Conservation (phyloP, 2,329 filamentous ascomycete species). For the Aspergillus aculeatus region DNA sequence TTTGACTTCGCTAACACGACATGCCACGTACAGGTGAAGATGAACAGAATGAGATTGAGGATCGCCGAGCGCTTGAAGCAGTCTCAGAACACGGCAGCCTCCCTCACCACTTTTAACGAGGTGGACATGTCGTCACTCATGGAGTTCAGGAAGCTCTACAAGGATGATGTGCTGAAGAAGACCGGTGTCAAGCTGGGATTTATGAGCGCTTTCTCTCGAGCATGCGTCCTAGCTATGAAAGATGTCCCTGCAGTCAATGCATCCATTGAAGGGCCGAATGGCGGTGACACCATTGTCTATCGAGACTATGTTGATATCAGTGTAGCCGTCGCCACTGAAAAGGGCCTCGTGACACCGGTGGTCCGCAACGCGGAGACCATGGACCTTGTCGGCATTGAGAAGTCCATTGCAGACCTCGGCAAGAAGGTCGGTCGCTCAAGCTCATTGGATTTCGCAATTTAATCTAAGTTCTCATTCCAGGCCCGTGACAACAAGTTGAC, state of each 20-base stretch:
- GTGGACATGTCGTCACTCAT: conserved; percentile 98
- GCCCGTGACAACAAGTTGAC: conserved; percentile 94
- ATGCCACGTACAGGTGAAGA: conserved; percentile 71
- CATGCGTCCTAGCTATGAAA: conserved; percentile 86
- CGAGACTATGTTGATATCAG: conserved; percentile 97
- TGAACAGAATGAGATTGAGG: conserved; percentile 98
- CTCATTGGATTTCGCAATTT: background rate
- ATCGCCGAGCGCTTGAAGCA: conserved; percentile 98
- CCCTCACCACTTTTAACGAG: conserved; percentile 97
- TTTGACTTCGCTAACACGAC: conserved; percentile 4
- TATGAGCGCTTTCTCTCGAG: conserved; percentile 96
- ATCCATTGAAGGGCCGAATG: conserved; percentile 91
- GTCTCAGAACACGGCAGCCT: conserved; percentile 96
- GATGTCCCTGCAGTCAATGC: conserved; percentile 95
- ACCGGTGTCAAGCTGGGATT: conserved; percentile 98
- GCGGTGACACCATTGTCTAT: conserved; percentile 97
- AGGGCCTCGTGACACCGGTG: conserved; percentile 93
- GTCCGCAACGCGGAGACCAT: conserved; percentile 88
- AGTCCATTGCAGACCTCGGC: conserved; percentile 86
- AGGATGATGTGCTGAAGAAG: conserved; percentile 94
- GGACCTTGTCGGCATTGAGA: conserved; percentile 87
- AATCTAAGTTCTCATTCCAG: conserved; percentile 44
- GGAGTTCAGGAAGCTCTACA: conserved; percentile 96
- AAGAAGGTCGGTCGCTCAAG: conserved; percentile 68
- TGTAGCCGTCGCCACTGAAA: conserved; percentile 94